A percentile compares a stretch with the other conserved stretches of the same genome.
phyloP scores from a whole-genome alignment of 257 asterid species.

The Solanum commersonii region DNA sequence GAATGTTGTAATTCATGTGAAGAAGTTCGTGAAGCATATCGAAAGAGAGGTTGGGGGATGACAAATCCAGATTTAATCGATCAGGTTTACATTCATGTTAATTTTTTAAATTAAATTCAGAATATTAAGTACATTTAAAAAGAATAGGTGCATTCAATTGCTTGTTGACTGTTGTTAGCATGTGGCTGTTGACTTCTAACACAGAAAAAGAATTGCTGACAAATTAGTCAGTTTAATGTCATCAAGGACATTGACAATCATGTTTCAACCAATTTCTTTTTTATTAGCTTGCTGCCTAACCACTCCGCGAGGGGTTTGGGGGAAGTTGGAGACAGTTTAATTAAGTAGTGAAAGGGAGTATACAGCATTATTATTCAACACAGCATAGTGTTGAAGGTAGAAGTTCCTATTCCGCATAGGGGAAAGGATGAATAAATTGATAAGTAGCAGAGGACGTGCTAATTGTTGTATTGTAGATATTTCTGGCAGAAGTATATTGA shows the following conservation, averaged over 20 bases:
- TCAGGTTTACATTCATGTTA: slow-evolving; percentile 47
- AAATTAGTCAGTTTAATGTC: neutral
- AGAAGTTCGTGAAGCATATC: slow-evolving; percentile 98
- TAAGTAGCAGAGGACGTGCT: neutral
- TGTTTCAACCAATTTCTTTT: neutral
- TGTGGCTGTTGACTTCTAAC: neutral
- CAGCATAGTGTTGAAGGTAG: neutral
- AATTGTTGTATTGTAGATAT: neutral
- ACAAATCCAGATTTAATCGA: slow-evolving; percentile 72
- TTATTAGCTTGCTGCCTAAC: neutral
- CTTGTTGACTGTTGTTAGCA: neutral
- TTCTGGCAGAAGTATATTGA: neutral
- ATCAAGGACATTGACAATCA: neutral
- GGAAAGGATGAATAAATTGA: neutral
- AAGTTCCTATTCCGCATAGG: neutral
- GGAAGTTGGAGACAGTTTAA: neutral
- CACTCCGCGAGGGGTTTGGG: neutral
- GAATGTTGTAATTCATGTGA: slow-evolving; percentile 95
- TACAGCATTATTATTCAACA: neutral
- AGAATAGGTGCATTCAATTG: neutral
- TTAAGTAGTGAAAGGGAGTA: neutral
- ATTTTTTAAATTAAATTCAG: neutral
- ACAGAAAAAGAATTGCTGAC: neutral
- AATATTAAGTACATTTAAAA: neutral
- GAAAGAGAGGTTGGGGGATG: slow-evolving; percentile 90